Percentiles rank a stretch among this genome's conserved stretches.
These are phyloP conservation scores for Pilaira anomala DNA, from an alignment of 192 early-diverging fungal species.

Conservation along the genomic window DNA sequence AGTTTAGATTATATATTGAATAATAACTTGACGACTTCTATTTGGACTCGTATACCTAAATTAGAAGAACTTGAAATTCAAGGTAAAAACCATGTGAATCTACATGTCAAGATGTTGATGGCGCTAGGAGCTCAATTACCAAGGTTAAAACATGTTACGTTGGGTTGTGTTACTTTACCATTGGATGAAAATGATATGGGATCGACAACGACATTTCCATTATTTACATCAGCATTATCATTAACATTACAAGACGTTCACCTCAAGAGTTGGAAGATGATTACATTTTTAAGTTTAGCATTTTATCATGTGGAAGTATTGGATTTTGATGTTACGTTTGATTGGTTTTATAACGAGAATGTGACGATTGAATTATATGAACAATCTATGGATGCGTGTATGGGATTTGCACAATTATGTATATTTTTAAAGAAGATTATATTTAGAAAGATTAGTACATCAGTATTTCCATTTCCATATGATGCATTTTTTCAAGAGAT, in stretches of 20 bases:
- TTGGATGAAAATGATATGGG: conserved; percentile 1
- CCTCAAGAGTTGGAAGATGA: conserved; percentile 6
- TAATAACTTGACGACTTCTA: not conserved
- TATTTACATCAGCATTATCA: not conserved
- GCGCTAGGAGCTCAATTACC: conserved; percentile 7
- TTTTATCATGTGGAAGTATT: conserved; percentile 10
- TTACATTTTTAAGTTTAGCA: conserved; percentile 5
- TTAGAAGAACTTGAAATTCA: not conserved
- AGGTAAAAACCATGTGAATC: not conserved
- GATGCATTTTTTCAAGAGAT: conserved; percentile 12
- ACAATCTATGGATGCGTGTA: conserved; percentile 14
- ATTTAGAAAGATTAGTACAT: conserved; percentile 3
- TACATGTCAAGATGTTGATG: conserved; percentile 11
- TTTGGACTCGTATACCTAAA: conserved; percentile 7
- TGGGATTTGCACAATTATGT: conserved; percentile 14
- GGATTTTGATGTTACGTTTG: conserved; percentile 16
- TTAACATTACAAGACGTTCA: conserved; percentile 1
- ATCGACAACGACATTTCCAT: not conserved
- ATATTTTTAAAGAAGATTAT: conserved; percentile 1
- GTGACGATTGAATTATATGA: not conserved
- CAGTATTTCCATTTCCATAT: not conserved
- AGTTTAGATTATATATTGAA: not conserved
- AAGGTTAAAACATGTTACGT: not conserved
- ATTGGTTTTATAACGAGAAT: conserved; percentile 5
- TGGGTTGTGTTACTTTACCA: not conserved